Evolutionary conservation across 805 yeast genomes (phyloP), one percentile per base, ranked within the genome.

Genomic region (Millerago galiae): DNA sequence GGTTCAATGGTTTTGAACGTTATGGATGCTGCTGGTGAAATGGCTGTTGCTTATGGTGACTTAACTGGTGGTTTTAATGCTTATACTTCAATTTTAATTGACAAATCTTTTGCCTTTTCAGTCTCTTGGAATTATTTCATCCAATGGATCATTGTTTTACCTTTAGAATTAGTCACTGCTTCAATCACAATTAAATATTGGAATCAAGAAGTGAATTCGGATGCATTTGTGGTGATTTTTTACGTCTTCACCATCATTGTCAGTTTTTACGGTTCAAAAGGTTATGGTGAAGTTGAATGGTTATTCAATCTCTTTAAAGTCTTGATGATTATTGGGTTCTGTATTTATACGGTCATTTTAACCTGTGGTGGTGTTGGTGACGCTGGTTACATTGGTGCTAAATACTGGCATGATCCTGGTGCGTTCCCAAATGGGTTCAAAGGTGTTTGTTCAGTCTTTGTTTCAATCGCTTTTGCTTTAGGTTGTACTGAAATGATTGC

Each of bases 251-350:
- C 79, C 26, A 51, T 72, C 11, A 44, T 61, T 25, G 67, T 79
- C 45, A 74, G 74, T 56, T 60, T 72, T 27, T 68, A 73, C 48
- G 81, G 80, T 45, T 74, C 77, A n/a, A 65, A 61, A 36, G 78
- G 79, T 46, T 76, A 74, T 47, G 83, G 81, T 34, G 82, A 76
- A 56, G 77, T 79, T 24, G 84, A 78, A 55, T 73, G 84, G 45
- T 70, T 76, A 57, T 80, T 83, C 55, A 81, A 86, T 42, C 48
- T 74, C 45, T 70, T 83, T 53, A 85, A 84, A 59, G 74, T 83
- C 21, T 60, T 79, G 33, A 78, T 82, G 60, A 69, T 79, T 43
- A 47, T 66, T n/a, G 83, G 82, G 6, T 78, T 75, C 55, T 71
- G 74, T 55, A 69, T 79, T 41, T 62, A 77, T 47, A 77, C 77